phyloP scores from a whole-genome alignment of 805 yeast genomes.

The Schizosaccharomyces octosporus region DNA sequence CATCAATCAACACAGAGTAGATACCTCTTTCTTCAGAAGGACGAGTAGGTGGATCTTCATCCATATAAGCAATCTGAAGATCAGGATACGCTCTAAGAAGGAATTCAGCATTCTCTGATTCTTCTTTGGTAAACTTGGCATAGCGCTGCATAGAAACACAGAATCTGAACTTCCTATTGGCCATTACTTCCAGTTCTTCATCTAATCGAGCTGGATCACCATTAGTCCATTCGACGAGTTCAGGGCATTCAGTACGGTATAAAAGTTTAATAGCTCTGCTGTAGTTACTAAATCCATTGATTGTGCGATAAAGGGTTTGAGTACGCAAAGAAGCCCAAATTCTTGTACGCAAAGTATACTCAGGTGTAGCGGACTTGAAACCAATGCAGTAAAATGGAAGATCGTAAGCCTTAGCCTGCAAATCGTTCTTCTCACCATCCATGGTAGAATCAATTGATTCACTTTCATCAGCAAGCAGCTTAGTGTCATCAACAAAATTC shows the following conservation, averaged over 20 bases:
- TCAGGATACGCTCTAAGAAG: conserved; percentile 53
- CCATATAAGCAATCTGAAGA: conserved; percentile 61
- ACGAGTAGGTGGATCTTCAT: conserved; percentile 46
- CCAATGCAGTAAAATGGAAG: conserved; percentile 89
- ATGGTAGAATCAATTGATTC: conserved; percentile 28
- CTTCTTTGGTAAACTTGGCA: conserved; percentile 37
- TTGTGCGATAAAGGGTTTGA: conserved; percentile 88
- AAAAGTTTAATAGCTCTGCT: conserved; percentile 84
- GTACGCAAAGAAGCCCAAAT: conserved; percentile 96
- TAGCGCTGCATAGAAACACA: conserved; percentile 74
- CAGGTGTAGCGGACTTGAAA: conserved; percentile 93
- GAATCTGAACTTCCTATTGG: conserved; percentile 54
- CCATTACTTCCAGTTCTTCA: conserved; percentile 72
- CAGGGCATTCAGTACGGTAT: conserved; percentile 86
- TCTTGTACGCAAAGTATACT: conserved; percentile 82
- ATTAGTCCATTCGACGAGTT: conserved; percentile 90
- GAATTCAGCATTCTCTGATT: conserved; percentile 40
- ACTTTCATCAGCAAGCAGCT: conserved; percentile 81
- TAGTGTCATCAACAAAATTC: conserved; percentile 87
- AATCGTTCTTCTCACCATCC: conserved; percentile 31
- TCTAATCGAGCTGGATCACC: conserved; percentile 93
- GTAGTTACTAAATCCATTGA: conserved; percentile 95
- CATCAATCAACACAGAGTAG: conserved; percentile 50
- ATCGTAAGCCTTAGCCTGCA: conserved; percentile 55
- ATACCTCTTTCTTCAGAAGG: conserved; percentile 23